These are phyloP conservation scores for Pleochaeta shiraiana DNA, from an alignment of 2,329 filamentous ascomycete species.

Conservation along the genomic window DNA sequence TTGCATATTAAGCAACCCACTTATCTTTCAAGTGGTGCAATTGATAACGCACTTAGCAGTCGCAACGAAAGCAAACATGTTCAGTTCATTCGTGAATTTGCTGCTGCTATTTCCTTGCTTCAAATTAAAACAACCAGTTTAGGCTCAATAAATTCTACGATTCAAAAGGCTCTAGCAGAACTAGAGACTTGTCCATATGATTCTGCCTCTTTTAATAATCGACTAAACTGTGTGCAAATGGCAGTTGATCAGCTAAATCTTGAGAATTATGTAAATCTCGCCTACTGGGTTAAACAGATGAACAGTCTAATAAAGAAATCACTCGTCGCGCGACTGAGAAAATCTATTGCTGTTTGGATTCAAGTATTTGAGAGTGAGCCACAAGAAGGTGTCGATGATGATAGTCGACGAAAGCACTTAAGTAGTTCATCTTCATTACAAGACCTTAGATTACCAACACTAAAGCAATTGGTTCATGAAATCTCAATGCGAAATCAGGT, in stretches of 20 bases:
- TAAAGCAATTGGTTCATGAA: constrained; percentile 64
- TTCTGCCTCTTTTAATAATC: constrained; percentile 52
- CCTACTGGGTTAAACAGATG: constrained; percentile 71
- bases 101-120: constrained; percentile 63
- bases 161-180: constrained; percentile 64
- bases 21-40: constrained; percentile 33
- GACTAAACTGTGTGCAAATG: constrained; percentile 68
- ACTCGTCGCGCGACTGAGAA: constrained; percentile 60
- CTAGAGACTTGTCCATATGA: constrained; percentile 72
- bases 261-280: constrained; percentile 86
- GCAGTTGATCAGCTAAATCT: constrained; percentile 92
- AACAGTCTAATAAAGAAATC: constrained; percentile 70
- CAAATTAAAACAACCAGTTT: constrained; percentile 73
- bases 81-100: constrained; percentile 89
- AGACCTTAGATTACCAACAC: constrained; percentile 34
- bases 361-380: constrained; percentile 48
- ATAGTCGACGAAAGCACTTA: constrained; percentile 29
- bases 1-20: constrained; percentile 49
- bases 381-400: constrained; percentile 23
- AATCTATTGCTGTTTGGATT: constrained; percentile 74
- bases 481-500: constrained; percentile 97
- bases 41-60: constrained; percentile 34
- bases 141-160: constrained; percentile 53
- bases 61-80: constrained; percentile 78
- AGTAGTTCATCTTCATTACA: constrained; percentile 22